These are phyloP conservation scores for Dujonia santamariae DNA, from an alignment of 1,139 yeast genomes.

Conservation along the genomic window DNA sequence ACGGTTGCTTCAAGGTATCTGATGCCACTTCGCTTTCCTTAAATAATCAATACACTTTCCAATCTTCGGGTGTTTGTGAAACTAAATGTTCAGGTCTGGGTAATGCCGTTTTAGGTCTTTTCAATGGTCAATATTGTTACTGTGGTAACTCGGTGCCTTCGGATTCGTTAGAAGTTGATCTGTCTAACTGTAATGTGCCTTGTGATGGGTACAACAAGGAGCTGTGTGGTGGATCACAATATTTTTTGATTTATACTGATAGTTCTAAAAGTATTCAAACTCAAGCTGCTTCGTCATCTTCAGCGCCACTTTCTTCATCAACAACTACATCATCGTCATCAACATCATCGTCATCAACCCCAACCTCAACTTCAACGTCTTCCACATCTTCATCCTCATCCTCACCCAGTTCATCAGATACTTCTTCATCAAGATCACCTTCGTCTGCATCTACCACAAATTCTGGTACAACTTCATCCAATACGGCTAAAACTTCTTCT, in stretches of 20 bases:
- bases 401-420: conserved; percentile 11
- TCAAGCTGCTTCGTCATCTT: conserved; percentile 18
- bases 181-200: conserved; percentile 40
- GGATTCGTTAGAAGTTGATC: conserved; percentile 24
- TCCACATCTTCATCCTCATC: conserved; percentile 9
- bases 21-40: conserved; percentile 19
- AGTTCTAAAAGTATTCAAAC: conserved; percentile 20
- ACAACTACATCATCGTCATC: conserved; percentile 14
- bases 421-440: conserved; percentile 12
- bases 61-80: conserved; percentile 53
- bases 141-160: conserved; percentile 53
- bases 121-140: conserved; percentile 54
- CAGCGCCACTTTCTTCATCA: conserved; percentile 13
- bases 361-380: conserved; percentile 12
- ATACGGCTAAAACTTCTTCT: conserved; percentile 11
- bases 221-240: conserved; percentile 60
- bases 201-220: conserved; percentile 60
- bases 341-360: conserved; percentile 12
- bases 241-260: conserved; percentile 47
- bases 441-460: conserved; percentile 12
- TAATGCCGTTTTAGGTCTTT: conserved; percentile 49
- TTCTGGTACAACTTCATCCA: conserved; percentile 6
- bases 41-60: conserved; percentile 39
- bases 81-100: conserved; percentile 34
- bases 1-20: conserved; percentile 34